Evolutionary conservation across 805 yeast genomes (phyloP), one percentile per base, ranked within the genome.

Genomic region (Candida odintsovae): DNA sequence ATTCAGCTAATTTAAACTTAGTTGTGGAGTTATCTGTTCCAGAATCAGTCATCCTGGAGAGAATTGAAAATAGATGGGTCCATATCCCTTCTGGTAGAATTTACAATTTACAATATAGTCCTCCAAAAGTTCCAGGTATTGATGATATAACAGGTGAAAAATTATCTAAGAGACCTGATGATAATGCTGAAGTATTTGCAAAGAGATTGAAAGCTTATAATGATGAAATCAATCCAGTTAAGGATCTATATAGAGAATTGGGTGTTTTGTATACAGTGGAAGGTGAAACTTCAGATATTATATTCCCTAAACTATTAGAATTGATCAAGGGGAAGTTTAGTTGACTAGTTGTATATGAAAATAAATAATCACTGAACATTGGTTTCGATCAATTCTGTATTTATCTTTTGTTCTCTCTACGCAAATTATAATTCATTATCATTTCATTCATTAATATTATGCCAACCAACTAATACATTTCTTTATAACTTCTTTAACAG

Each of bases 121-220:
- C 97, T 7, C 98, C 98, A 9, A 83, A 83, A 57, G 75, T 73
- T 2, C 80, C 89, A 0, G 95, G 89, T 31, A 73, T 67, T 50
- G 98, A 90, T 59, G 97, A 90, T 63, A 59, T 89, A 2, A 90
- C 98, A 0, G 97, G 97, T 0, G 97, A 90, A 61, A 83, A 87
- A 3, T 71, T 90, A 47, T 65, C 77, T 16, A 86, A 89, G 65
- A 76, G 98, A 50, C 72, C 82, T 0, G 98, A 90, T 59, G 98
- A 90, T 62, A 86, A 82, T 18, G 83, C 82, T 1, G 86, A 74
- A 50, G 83, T 85, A 0, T 84, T 90, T 57, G 76, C 76, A 50
- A 73, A 75, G 53, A 68, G 98, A 52, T 65, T 92, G 38, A 80
- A 77, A 29, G 69, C 73, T 29, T 90, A 87, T 64, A 75, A 78